Percentiles rank a stretch among this genome's conserved stretches.
phyloP scores from a whole-genome alignment of 345 rosid genomes.

The Cochlearia excelsa region DNA sequence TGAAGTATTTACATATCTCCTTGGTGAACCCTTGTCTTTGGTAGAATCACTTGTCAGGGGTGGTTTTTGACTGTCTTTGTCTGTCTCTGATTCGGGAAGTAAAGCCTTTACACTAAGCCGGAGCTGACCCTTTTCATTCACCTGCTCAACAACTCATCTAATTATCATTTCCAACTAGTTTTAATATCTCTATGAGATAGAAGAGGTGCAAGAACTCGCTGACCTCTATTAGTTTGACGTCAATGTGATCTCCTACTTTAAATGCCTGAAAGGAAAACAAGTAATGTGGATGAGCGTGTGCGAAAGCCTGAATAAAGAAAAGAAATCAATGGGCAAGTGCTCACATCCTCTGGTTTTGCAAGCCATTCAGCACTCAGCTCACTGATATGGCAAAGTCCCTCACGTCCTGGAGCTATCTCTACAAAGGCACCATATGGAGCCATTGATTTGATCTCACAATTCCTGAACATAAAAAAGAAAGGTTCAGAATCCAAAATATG shows the following conservation, averaged over 20 bases:
- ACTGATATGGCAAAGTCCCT: slow-evolving; percentile 99
- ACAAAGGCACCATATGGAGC: slow-evolving; percentile 93
- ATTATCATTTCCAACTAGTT: slow-evolving; percentile 8
- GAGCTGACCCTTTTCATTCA: slow-evolving; percentile 93
- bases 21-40: slow-evolving; percentile 37
- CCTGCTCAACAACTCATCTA: slow-evolving; percentile 43
- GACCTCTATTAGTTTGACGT: slow-evolving; percentile 96
- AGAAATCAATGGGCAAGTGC: slow-evolving; percentile 20
- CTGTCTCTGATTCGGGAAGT: slow-evolving; percentile 61
- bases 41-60: slow-evolving; percentile 33
- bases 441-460: slow-evolving; percentile 85
- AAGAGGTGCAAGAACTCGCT: slow-evolving; percentile 20
- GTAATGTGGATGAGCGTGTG: slow-evolving; percentile 2
- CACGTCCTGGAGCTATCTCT: slow-evolving; percentile 95
- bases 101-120: slow-evolving; percentile 85
- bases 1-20: slow-evolving; percentile 35
- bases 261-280: slow-evolving; percentile 50
- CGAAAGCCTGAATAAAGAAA: slow-evolving; percentile 11
- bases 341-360: slow-evolving; percentile 97
- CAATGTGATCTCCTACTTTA: slow-evolving; percentile 86
- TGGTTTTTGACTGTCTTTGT: slow-evolving; percentile 43
- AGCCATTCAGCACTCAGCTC: slow-evolving; percentile 82
- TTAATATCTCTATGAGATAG: slow-evolving; percentile 5
- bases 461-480: slow-evolving; percentile 44
- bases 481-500: slow-evolving; percentile 24